Evolutionary conservation across 78 protist genomes (phyloP), one percentile per base, ranked within the genome.

Genomic region (Dictyostelium intermedium): DNA sequence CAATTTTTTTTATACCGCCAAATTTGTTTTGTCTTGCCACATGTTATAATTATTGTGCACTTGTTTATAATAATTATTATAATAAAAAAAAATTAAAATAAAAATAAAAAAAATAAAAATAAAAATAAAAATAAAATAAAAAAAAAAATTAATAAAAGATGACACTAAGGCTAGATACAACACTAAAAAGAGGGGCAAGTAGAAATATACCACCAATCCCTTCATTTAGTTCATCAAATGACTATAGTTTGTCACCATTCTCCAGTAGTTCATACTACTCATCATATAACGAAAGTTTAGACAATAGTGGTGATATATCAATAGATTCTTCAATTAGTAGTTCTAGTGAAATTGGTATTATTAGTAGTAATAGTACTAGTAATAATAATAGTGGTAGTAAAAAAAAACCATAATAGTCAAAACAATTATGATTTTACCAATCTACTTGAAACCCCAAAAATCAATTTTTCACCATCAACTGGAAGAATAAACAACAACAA

Each of bases 401-500:
- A 25, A 20, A 63, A 63, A 6, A 25, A 63, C 32, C 5, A 27
- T 32, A 32, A 70, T 32, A n/a, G n/a, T n/a, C n/a, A n/a, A n/a
- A n/a, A n/a, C n/a, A 32, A 25, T 70, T 70, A 70, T 70, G 34
- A 70, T 14, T 45, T 23, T 32, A 20, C 23, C 74, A 13, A 81
- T 27, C 34, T 81, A 20, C 34, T 56, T 56, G 37, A 81, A 53
- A 81, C 85, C 18, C 85, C 85, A 30, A 56, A 47, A 16, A 3
- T 13, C 2, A 53, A 53, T 11, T 81, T 81, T 56, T 81, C 85
- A 14, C 85, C 85, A 27, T 13, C 45, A 39, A 53, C 85, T 45
- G 85, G 85, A 18, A 81, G 61, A 53, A 81, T 37, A 27, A 56
- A 81, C 27, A 32, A 45, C 10, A n/a, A 27, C 18, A 81, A 81